Base-by-base conservation (phyloP, 768 basidiomycete species). In the Filobasidium floriforme region DNA sequence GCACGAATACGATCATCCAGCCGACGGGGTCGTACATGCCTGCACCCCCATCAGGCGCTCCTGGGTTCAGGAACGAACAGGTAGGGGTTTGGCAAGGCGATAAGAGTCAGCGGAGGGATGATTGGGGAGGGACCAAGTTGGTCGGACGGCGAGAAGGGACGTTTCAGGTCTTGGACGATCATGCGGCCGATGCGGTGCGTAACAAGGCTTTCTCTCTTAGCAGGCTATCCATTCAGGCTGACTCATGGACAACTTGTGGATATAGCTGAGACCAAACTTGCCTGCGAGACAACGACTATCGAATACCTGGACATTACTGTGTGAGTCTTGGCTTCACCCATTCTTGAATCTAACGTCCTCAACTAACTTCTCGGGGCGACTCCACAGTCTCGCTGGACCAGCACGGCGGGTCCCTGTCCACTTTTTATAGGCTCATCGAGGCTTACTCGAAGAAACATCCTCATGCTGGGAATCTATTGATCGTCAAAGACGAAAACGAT, bases 361-460 rank as follows among this genome's bases (percentile, higher is more conserved):
- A 19, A 40, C 19, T 22, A 10, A 12, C 11, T n/a, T 29, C 2
- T 44, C n/a, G 7, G 6, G 5, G 2, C 19, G 37, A 37, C 29
- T 28, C 7, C 12, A 7, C 52, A 77, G 76, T 76, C 80, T 92
- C 90, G 18, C 82, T 96, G 19, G 94, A 98, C 73, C 92, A 96
- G 73, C 89, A 98, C 71, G 94, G 94, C 0, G 92, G 93, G 54
- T 93, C 91, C 14, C 82, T 97, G 15, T 86, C 88, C 54, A 96
- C 94, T 0, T 83, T 97, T 6, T 97, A 96, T 76, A 73, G 72
- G 15, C 71, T 73, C 10, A 72, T 79, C 49, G 72, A 74, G 14
- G 67, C 61, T 44, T 74, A 71, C 46, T 73, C 71, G 19, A 61
- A 69, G 18, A 60, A 65, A 7, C 66, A 72, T 41, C 63, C 67